Evolutionary conservation across 345 rosid species (phyloP).

Genomic region (thale cress (Arabidopsis thaliana)): TAIR10.1 NC_003076.8:5603001-5603500

Average conservation of each 20-base stretch:
- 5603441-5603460: conserved; percentile 61
- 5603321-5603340: conserved; percentile 42
- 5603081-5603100: too few species aligned
- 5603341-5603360: conserved; percentile 48
- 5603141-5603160: too few species aligned
- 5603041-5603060: too few species aligned
- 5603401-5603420: conserved; percentile 57
- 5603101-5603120: too few species aligned
- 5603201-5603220: background rate
- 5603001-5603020: too few species aligned
- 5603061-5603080: too few species aligned
- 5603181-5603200: conserved; percentile 10
- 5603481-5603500: conserved; percentile 57
- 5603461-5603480: conserved; percentile 62
- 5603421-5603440: conserved; percentile 47
- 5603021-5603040: too few species aligned
- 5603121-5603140: too few species aligned
- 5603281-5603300: conserved; percentile 31
- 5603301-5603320: conserved; percentile 52
- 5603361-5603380: conserved; percentile 44
- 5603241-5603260: conserved; percentile 30
- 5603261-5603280: conserved; percentile 37
- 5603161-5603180: too few species aligned
- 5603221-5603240: conserved; percentile 30
- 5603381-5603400: conserved; percentile 51